Percentiles rank a stretch among this genome's conserved stretches.
Evolutionary conservation across 1,284 basidiomycete genomes (phyloP).

Genomic region (Porodaedalea pini): DNA sequence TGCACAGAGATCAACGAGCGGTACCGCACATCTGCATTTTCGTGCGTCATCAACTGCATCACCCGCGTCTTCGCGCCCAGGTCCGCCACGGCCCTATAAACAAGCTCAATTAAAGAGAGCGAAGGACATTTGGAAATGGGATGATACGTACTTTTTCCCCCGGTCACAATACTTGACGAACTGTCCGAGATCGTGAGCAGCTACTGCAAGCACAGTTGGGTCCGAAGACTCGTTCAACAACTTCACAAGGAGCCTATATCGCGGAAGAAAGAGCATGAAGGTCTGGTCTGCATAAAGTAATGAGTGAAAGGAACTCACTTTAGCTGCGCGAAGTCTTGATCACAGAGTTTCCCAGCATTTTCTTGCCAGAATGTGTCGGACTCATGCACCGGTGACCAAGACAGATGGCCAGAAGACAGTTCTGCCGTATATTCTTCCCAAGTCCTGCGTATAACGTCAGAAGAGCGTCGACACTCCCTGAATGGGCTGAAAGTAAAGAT

Average conservation of each 20-base stretch:
- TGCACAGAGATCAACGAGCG: conserved; percentile 84
- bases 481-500: not conserved
- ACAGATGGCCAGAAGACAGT: conserved; percentile 83
- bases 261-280: not conserved
- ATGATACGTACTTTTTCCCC: conserved; percentile 75
- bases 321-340: conserved; percentile 75
- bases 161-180: conserved; percentile 88
- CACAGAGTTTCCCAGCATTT: conserved; percentile 83
- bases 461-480: not conserved
- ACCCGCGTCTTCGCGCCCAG: conserved; percentile 81
- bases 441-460: conserved; percentile 50
- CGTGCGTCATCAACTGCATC: conserved; percentile 93
- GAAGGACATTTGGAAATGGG: not conserved
- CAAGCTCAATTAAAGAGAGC: conserved; percentile 12
- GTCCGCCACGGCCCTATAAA: conserved; percentile 31
- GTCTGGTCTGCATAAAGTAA: not conserved
- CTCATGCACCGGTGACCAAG: conserved; percentile 94
- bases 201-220: conserved; percentile 79
- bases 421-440: conserved; percentile 96
- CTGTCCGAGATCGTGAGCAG: conserved; percentile 89
- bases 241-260: conserved; percentile 62
- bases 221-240: conserved; percentile 72
- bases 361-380: conserved; percentile 98
- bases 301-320: conserved; percentile 48
- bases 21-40: conserved; percentile 88